phyloP scores from a whole-genome alignment of 1,284 basidiomycete species.

The Ceratobasidium sp. region DNA sequence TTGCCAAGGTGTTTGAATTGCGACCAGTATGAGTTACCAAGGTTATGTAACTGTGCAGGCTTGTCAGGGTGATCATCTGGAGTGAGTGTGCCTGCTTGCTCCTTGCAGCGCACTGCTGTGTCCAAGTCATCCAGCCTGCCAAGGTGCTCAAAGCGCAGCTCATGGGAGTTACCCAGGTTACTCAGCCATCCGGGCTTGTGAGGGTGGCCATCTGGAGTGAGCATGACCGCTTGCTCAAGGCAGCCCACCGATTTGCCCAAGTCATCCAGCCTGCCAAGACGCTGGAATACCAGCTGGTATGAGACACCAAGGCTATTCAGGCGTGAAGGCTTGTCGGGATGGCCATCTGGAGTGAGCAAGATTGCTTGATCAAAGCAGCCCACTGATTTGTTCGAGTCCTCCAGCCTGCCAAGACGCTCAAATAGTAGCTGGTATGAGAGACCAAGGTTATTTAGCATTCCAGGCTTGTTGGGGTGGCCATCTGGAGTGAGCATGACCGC shows the following conservation, averaged over 20 bases:
- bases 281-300: background rate
- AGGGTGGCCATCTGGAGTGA: background rate
- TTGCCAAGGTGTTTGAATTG: background rate
- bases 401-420: too few species aligned
- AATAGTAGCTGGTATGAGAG: too few species aligned
- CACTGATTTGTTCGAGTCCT: background rate
- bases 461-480: background rate
- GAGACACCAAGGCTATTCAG: background rate
- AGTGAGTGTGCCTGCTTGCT: background rate
- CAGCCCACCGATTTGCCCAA: background rate
- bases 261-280: background rate
- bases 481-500: background rate
- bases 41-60: background rate
- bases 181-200: background rate
- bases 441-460: too few species aligned
- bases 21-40: background rate
- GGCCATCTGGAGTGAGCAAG: background rate
- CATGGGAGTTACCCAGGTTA: background rate
- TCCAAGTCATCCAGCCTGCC: constrained; percentile 4
- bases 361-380: background rate
- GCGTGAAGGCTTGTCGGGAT: background rate
- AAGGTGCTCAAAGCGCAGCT: background rate
- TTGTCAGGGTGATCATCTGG: background rate
- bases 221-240: background rate
- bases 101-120: background rate